phyloP scores from a whole-genome alignment of 164 flowering plant genomes.

The Amborella trichopoda region DNA sequence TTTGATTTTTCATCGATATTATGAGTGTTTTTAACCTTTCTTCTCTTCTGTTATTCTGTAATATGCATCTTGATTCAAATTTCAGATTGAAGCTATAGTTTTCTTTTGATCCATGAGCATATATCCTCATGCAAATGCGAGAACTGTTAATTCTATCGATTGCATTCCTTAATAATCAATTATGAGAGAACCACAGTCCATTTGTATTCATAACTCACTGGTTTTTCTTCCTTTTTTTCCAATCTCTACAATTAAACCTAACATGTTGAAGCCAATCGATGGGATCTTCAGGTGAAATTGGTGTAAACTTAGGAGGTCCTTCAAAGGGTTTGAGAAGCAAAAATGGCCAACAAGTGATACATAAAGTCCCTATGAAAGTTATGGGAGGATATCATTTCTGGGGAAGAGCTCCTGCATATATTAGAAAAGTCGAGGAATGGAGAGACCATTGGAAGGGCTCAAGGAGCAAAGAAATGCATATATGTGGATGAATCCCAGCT shows the following conservation, averaged over 20 bases:
- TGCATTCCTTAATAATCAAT: neutral
- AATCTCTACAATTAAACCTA: neutral
- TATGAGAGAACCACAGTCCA: neutral
- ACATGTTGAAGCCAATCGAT: neutral
- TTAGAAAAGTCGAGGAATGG: slow-evolving; percentile 1
- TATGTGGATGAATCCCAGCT: no score
- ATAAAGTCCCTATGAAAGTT: neutral
- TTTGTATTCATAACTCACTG: neutral
- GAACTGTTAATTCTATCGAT: no score
- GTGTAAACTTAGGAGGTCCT: neutral
- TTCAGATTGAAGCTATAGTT: no score
- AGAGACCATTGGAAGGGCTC: neutral
- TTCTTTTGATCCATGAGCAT: no score
- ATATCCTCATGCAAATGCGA: no score
- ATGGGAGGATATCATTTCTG: neutral
- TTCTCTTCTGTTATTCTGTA: no score
- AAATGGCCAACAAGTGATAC: neutral
- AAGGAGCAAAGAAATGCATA: slow-evolving; percentile 1
- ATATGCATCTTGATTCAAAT: no score
- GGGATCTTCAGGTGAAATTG: neutral
- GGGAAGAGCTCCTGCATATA: neutral
- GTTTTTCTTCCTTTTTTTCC: neutral
- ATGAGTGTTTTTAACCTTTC: no score
- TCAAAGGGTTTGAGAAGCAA: no score
- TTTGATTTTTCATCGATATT: no score